Percentiles rank a stretch among this genome's conserved stretches.
These are phyloP conservation scores for Vitellaria paradoxa DNA, from an alignment of 179 eudicot genomes.

Conservation along the genomic window DNA sequence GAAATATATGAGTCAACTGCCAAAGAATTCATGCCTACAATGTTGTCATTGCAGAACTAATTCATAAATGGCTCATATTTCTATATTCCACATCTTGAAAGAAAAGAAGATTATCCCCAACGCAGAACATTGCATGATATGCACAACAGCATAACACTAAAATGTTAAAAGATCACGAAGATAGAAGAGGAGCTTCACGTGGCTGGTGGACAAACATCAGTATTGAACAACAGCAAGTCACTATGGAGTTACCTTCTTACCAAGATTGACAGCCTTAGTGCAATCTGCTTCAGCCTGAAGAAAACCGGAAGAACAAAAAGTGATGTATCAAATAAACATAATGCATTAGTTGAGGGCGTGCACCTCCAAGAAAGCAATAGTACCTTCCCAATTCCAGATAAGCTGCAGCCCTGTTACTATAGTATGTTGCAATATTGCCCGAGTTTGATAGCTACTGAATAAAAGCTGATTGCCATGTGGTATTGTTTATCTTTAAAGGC, in stretches of 20 bases:
- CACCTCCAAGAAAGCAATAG: conserved; percentile 3
- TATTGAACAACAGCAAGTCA: background rate
- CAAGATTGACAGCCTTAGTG: conserved; percentile 77
- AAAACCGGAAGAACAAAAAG: conserved; percentile 44
- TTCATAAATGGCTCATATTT: background rate
- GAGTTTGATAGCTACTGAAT: conserved; percentile 88
- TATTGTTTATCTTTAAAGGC: conserved; percentile 88
- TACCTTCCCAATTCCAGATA: conserved; percentile 79
- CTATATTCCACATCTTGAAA: background rate
- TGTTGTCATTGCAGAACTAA: background rate
- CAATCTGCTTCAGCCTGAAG: conserved; percentile 83
- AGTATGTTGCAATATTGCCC: conserved; percentile 74
- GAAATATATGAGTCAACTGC: no score
- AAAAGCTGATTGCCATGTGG: conserved; percentile 72
- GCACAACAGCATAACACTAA: background rate
- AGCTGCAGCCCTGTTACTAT: conserved; percentile 86
- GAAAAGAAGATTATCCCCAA: background rate
- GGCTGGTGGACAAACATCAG: background rate
- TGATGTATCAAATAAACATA: conserved; percentile 6
- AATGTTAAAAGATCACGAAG: background rate
- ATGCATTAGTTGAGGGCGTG: conserved; percentile 4
- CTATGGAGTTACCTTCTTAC: conserved; percentile 56
- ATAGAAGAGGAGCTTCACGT: background rate
- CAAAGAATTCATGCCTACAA: no score
- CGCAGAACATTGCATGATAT: background rate